Percentiles rank a stretch among this genome's conserved stretches.
Evolutionary conservation across 1,284 basidiomycete genomes (phyloP).

Genomic region (Papiliotrema terrestris): DNA sequence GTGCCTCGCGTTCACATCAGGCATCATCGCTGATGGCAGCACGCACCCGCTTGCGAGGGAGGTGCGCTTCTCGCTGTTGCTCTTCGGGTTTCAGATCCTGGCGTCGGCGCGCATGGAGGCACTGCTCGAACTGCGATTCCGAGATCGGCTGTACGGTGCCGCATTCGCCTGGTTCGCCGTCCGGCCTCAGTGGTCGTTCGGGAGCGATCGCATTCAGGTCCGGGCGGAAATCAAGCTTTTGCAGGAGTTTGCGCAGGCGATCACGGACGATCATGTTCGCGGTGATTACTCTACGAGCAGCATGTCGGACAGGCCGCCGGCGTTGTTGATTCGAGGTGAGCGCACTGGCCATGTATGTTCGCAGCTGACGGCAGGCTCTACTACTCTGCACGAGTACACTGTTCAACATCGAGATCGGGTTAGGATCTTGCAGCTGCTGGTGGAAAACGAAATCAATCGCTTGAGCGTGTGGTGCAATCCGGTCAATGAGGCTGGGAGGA

Average conservation of each 20-base stretch:
- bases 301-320: conserved; percentile 56
- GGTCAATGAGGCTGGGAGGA: conserved; percentile 63
- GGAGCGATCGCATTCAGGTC: conserved; percentile 84
- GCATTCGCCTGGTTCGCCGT: conserved; percentile 92
- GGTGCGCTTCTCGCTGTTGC: conserved; percentile 78
- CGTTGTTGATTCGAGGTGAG: conserved; percentile 43
- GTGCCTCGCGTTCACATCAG: conserved; percentile 7
- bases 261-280: conserved; percentile 69
- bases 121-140: conserved; percentile 72
- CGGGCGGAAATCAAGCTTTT: conserved; percentile 83
- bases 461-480: conserved; percentile 91
- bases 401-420: conserved; percentile 62
- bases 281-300: conserved; percentile 68
- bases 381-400: conserved; percentile 56
- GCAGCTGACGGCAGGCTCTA: conserved; percentile 23
- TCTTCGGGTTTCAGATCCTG: conserved; percentile 90
- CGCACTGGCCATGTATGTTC: neutral
- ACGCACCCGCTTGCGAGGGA: conserved; percentile 90
- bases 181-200: conserved; percentile 89
- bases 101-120: conserved; percentile 83
- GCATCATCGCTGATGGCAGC: conserved; percentile 50
- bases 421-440: conserved; percentile 70
- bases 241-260: conserved; percentile 72
- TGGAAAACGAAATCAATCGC: conserved; percentile 85
- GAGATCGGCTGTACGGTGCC: conserved; percentile 71